Evolutionary conservation across 108 stramenopile genomes (phyloP), one percentile per base, ranked within the genome.

Genomic region (Mediolabrus comicus): DNA sequence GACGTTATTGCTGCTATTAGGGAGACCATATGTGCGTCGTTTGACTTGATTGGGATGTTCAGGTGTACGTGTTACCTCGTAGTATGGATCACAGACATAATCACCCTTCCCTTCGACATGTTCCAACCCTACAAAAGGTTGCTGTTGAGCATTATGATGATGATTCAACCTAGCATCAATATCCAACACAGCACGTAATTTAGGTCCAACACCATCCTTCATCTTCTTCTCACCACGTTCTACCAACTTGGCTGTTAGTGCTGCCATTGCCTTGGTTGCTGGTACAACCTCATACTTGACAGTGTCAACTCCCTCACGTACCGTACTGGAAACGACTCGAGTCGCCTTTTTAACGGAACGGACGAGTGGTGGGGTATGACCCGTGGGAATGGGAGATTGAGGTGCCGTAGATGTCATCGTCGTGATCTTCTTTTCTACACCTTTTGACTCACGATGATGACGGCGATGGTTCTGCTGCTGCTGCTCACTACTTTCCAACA

Each of bases 71-170:
- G 57, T 52, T 0, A 75, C 65, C 17, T 67, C 16, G 49, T 75
- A 75, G 53, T 67, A 25, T 1, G 58, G 74, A 59, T 75, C 74
- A 46, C 60, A 24, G 65, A 75, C 74, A 34, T 75, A 75, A 34
- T 75, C 74, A 27, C 65, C 59, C 54, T 35, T 63, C 28, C 57
- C 59, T 22, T 56, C 46, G 27, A 22, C n/a, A 14, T 41, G 7
- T 36, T 17, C 10, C 41, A 43, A 43, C 17, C 41, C 41, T 0
- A 43, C 16, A 43, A 43, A 43, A 30, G 30, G 29, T 41, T 7
- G 17, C 25, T 8, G 43, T 49, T 16, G 41, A 16, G 11, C n/a
- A 27, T 27, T 27, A n/a, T 54, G 13, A 54, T 54, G 53, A 28
- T 11, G 41, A 43, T 43, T 9, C 41, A 43, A 43, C 41, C 41